These are phyloP conservation scores for Penicillium riverlandense DNA, from an alignment of 495 filamentous ascomycete genomes.

Conservation along the genomic window DNA sequence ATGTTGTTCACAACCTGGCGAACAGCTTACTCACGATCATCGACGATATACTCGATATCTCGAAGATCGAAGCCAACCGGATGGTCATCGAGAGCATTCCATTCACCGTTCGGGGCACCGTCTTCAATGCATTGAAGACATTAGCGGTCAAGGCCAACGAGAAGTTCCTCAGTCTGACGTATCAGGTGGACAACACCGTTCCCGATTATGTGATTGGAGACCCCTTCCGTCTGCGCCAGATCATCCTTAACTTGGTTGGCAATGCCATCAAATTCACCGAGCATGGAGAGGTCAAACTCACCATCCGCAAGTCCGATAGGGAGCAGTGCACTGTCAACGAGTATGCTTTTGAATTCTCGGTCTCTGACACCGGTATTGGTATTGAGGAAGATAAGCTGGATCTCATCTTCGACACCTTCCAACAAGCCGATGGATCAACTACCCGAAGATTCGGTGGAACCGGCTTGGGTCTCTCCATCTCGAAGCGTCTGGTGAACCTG, in stretches of 20 bases:
- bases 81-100: constrained; percentile 99
- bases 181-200: constrained; percentile 87
- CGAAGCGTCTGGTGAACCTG: constrained; percentile 86
- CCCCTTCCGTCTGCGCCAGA: constrained; percentile 92
- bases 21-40: constrained; percentile 98
- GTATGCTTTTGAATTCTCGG: constrained; percentile 93
- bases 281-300: constrained; percentile 91
- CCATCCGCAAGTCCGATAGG: constrained; percentile 67
- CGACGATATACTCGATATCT: constrained; percentile 97
- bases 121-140: constrained; percentile 97
- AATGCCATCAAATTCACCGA: constrained; percentile 89
- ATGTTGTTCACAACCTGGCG: constrained; percentile 95
- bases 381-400: constrained; percentile 95
- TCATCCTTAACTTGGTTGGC: constrained; percentile 61
- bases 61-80: constrained; percentile 98
- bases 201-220: constrained; percentile 97
- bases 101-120: constrained; percentile 88
- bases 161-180: constrained; percentile 88
- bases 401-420: constrained; percentile 98
- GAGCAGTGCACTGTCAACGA: constrained; percentile 63
- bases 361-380: constrained; percentile 95
- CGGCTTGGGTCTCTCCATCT: constrained; percentile 92
- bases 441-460: constrained; percentile 96
- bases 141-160: constrained; percentile 96
- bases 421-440: constrained; percentile 96